A percentile compares a stretch with the other conserved stretches of the same genome.
Conservation (phyloP, 2,329 filamentous ascomycete genomes). For the Trematosphaeria pertusa region DNA sequence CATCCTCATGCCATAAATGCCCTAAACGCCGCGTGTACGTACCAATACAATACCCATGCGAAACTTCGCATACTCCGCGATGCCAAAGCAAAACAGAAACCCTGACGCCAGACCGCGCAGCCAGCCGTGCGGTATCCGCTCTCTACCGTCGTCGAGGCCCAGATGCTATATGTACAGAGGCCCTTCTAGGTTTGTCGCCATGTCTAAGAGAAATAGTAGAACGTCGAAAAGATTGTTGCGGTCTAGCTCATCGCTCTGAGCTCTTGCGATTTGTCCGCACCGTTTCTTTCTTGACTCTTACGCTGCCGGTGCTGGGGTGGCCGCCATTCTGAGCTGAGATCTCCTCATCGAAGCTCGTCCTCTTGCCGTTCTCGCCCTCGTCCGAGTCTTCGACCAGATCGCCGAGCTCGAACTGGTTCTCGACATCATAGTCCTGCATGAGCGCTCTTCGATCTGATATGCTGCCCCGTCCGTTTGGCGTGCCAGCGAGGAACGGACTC, state of each 20-base stretch:
- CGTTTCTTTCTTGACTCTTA: conserved; percentile 38
- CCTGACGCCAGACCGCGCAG: conserved; percentile 17
- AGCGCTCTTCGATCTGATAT: conserved; percentile 76
- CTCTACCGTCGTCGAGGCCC: not conserved
- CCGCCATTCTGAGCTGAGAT: conserved; percentile 29
- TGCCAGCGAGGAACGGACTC: conserved; percentile 63
- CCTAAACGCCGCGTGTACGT: not conserved
- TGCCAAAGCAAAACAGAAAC: conserved; percentile 2
- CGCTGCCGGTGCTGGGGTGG: conserved; percentile 29
- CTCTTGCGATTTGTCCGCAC: conserved; percentile 30
- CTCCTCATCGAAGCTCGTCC: conserved; percentile 44
- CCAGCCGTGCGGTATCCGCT: conserved; percentile 21
- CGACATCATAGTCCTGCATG: conserved; percentile 88
- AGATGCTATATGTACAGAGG: conserved; percentile 14
- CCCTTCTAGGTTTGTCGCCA: not conserved
- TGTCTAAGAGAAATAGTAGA: too few species aligned
- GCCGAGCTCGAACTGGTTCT: conserved; percentile 73
- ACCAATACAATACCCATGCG: too few species aligned
- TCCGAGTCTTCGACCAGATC: conserved; percentile 76
- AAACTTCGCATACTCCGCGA: too few species aligned
- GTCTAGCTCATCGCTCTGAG: conserved; percentile 7
- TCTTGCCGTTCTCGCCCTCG: conserved; percentile 42
- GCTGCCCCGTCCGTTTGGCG: conserved; percentile 38
- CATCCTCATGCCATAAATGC: too few species aligned
- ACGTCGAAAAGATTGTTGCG: conserved; percentile 1